Conservation (phyloP, 306 rosid species). For the Castanea mollissima region DNA sequence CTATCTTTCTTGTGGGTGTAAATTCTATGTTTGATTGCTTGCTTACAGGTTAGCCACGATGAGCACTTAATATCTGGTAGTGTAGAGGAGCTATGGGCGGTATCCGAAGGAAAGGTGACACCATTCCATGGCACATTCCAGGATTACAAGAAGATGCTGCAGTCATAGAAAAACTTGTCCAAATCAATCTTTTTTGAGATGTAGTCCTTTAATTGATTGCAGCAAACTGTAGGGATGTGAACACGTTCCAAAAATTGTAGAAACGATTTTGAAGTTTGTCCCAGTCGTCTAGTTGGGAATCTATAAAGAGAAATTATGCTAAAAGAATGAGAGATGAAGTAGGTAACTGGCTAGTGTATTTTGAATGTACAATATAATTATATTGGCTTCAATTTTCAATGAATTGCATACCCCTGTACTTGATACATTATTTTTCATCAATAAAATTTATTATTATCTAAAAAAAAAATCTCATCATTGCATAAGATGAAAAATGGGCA, state of each 20-base stretch:
- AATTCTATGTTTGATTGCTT: constrained; percentile 7
- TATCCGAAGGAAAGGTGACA: constrained; percentile 72
- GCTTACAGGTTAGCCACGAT: constrained; percentile 91
- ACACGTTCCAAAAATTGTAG: not conserved
- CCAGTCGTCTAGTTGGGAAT: not conserved
- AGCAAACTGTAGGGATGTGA: not conserved
- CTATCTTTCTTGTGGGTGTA: not conserved
- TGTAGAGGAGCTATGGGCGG: constrained; percentile 96
- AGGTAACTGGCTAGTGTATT: not conserved
- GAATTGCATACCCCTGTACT: not conserved
- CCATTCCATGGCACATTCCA: constrained; percentile 87
- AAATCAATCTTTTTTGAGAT: not conserved
- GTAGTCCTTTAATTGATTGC: not conserved
- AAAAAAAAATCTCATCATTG: no score
- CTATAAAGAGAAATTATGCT: not conserved
- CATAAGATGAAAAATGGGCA: no score
- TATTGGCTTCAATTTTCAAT: not conserved
- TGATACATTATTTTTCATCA: no score
- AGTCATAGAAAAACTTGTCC: constrained; percentile 34
- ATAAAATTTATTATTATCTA: no score
- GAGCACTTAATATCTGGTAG: constrained; percentile 99
- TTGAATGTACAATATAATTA: not conserved
- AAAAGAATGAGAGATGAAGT: not conserved
- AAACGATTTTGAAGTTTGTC: not conserved
- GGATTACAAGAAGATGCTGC: constrained; percentile 87